Base-by-base conservation (phyloP, 1,284 basidiomycete species). In the Schizophyllum commune region DNA sequence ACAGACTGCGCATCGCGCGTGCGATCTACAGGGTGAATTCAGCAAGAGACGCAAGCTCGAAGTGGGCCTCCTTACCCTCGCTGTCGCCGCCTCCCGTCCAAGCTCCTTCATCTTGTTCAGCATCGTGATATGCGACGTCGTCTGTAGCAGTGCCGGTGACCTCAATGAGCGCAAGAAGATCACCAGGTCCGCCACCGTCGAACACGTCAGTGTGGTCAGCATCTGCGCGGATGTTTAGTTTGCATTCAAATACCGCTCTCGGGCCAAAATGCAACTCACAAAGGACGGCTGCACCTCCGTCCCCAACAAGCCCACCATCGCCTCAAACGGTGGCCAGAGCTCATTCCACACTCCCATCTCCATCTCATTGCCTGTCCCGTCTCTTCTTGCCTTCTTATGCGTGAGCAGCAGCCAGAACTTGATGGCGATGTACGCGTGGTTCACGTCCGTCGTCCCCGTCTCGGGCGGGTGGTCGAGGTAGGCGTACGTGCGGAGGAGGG, bases 321-420 rank as follows among this genome's bases (percentile, higher is more conserved):
- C 70, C 65, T 86, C 83, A 62, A 88, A 88, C 0, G 84, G 79
- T 1, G 86, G 82, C 87, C 87, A 91, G 13, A 91, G 69, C 64
- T 88, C 85, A 66, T 88, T 88, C 88, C 88, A 91, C 9, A 89
- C 77, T 59, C 72, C 73, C 52, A 75, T 70, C 32, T 79, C 72
- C 17, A 72, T 69, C 4, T 67, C 64, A 55, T 79, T 77, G 19
- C 75, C 75, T 6, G 69, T 68, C 21, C 69, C 66, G 17, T 67
- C 68, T 13, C 58, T 63, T 55, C 63, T 61, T n/a, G 73, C 73
- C 39, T 75, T 70, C 60, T 73, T 79, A 47, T 77, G 76, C 2
- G 79, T 80, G 13, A 89, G 71, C 61, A 89, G 70, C 9, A 89
- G 70, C 88, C 88, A 90, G 2, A 88, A 71, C 68, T 87, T 89